Percentiles rank a stretch among this genome's conserved stretches.
phyloP scores from a whole-genome alignment of 2,329 filamentous ascomycete species.

The Aspergillus tubingensis region DNA sequence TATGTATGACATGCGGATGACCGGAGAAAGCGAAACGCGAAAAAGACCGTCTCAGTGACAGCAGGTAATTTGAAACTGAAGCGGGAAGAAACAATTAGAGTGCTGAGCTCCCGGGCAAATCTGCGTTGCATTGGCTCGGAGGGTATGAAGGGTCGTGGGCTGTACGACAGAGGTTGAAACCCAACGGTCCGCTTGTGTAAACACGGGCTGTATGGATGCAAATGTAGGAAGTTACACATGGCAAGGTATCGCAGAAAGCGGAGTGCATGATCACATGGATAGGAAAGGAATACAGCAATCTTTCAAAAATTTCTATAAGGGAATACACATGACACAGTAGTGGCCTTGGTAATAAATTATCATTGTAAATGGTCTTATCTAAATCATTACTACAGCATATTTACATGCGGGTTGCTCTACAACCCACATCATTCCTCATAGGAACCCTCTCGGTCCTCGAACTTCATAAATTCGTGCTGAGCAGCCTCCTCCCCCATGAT shows the following conservation, averaged over 20 bases:
- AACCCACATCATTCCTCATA: slow-evolving; percentile 45
- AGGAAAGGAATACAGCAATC: too few relatives aligned
- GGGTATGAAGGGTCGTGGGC: not conserved
- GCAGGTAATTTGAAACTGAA: not conserved
- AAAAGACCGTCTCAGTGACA: too few relatives aligned
- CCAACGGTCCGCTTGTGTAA: not conserved
- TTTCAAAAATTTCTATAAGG: too few relatives aligned
- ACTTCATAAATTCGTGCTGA: slow-evolving; percentile 69
- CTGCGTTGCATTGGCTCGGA: not conserved
- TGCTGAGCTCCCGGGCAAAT: too few relatives aligned
- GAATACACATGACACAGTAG: not conserved
- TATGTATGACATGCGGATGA: too few relatives aligned
- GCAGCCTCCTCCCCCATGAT: slow-evolving; percentile 57
- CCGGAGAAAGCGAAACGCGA: too few relatives aligned
- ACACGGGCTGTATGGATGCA: not conserved
- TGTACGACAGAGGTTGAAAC: not conserved
- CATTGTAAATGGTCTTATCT: not conserved
- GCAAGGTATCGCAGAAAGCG: not conserved
- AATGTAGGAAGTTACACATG: not conserved
- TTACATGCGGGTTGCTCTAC: not conserved
- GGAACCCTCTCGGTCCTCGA: slow-evolving; percentile 70
- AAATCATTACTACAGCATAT: not conserved
- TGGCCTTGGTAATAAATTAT: not conserved
- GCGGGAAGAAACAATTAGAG: not conserved
- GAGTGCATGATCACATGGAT: not conserved